Base-by-base conservation (phyloP, 2,329 filamentous ascomycete genomes). In the Fusarium mangiferae region DNA sequence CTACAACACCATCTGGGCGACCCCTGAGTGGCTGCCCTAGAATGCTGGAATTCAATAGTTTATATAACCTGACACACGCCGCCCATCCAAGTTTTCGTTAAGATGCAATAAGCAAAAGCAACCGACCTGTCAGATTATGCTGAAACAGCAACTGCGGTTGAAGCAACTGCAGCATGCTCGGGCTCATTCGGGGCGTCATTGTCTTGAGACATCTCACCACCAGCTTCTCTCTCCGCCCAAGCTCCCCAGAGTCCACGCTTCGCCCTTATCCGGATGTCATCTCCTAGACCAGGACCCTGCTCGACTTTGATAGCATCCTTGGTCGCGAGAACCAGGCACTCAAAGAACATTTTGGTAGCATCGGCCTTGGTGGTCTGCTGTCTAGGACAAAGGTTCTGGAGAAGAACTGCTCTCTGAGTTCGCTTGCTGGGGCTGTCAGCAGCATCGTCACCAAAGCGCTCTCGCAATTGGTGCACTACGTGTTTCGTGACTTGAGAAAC, bases 341-440 rank as follows among this genome's bases (percentile, higher is more conserved):
- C 96, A 78, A 99, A 99, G 86, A 99, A 99, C 95, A 99, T 98
- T 88, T 98, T 98, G 48, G 96, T 99, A 1, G 96, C 96, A 78
- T 98, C 96, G 14, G 93, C 93, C 82, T 94, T 94, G 75, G 89
- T 94, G 2, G 96, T 96, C 69, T 89, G 90, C 73, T 88, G 85
- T 83, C 97, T 94, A 1, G 96, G 96, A 39, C 98, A 88, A 54
- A 99, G 88, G 66, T 97, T 93, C 78, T 98, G 96, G 87, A 99
- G 98, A 7, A 97, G 87, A 7, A 97, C 94, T 18, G 90, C 90
- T 30, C 88, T 89, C 81, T 93, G 93, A 82, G 92, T 93, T 78
- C 95, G 91, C 83, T 93, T 92, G 64, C 91, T 90, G 6, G 92
- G 88, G 73, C 91, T 90, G 26, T 89, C 87, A 52, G 91, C 92